Evolutionary conservation across 1,284 basidiomycete genomes (phyloP).

Genomic region (Golubevia pallescens): DNA sequence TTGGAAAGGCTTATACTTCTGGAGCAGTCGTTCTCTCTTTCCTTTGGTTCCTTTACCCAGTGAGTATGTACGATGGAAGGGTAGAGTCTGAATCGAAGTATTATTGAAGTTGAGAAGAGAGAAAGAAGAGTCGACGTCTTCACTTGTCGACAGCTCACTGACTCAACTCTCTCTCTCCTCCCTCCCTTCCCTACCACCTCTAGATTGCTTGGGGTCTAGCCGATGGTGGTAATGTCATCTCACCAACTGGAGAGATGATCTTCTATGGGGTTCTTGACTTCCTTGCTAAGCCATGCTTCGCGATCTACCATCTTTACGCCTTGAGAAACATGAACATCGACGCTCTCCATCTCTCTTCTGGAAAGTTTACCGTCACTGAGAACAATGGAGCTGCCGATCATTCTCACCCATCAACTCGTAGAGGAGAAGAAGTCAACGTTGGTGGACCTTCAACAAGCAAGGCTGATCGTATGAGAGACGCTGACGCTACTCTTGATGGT

Average conservation of each 20-base stretch:
- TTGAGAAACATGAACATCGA: conserved; percentile 42
- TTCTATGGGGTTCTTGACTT: conserved; percentile 72
- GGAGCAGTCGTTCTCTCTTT: conserved; percentile 67
- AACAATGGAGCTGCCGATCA: not conserved
- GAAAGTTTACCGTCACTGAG: not conserved
- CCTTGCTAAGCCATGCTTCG: conserved; percentile 66
- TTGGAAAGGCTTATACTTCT: conserved; percentile 66
- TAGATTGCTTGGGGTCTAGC: conserved; percentile 68
- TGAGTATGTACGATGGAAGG: too few species aligned
- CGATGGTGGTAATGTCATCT: conserved; percentile 69
- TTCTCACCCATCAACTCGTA: not conserved
- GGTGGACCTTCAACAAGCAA: not conserved
- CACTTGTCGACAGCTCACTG: too few species aligned
- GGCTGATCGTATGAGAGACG: not conserved
- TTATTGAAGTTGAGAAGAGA: too few species aligned
- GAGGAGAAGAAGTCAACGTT: not conserved
- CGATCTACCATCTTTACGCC: conserved; percentile 44
- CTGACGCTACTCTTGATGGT: not conserved
- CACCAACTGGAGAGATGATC: conserved; percentile 66
- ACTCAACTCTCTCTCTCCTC: too few species aligned
- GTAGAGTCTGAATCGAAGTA: too few species aligned
- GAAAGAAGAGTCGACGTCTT: too few species aligned
- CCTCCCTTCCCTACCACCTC: too few species aligned
- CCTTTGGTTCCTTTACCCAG: conserved; percentile 70
- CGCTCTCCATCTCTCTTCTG: conserved; percentile 16